Conservation (phyloP, 2,329 filamentous ascomycete species). For the Aspergillus persii region DNA sequence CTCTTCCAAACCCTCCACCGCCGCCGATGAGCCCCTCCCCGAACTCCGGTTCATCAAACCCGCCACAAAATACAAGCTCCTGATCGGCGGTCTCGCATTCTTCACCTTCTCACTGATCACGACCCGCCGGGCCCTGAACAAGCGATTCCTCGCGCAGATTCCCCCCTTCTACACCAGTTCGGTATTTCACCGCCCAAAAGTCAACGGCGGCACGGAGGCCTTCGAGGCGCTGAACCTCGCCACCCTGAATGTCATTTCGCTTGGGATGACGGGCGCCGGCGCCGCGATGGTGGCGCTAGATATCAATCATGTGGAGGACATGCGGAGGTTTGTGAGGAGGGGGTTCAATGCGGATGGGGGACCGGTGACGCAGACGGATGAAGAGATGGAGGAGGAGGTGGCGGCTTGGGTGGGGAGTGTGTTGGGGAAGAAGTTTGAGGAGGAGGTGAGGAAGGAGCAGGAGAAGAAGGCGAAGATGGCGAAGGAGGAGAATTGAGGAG, state of each 20-base stretch:
- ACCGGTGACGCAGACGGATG: conserved; percentile 50
- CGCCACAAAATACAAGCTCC: conserved; percentile 49
- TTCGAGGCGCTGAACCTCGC: conserved; percentile 80
- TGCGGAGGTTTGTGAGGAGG: conserved; percentile 59
- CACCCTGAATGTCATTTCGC: conserved; percentile 77
- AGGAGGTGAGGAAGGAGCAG: conserved; percentile 37
- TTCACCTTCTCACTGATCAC: conserved; percentile 69
- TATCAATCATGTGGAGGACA: conserved; percentile 66
- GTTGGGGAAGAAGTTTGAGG: conserved; percentile 49
- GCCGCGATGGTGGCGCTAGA: conserved; percentile 75
- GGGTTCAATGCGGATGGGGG: conserved; percentile 53
- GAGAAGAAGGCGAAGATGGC: neutral
- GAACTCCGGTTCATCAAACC: conserved; percentile 8
- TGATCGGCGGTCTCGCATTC: conserved; percentile 73
- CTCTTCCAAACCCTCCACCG: conserved; percentile 6
- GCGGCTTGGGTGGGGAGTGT: conserved; percentile 53
- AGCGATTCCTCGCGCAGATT: conserved; percentile 59
- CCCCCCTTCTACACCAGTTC: conserved; percentile 68
- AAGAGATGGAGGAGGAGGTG: conserved; percentile 52
- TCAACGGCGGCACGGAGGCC: conserved; percentile 70
- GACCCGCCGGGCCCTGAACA: conserved; percentile 66
- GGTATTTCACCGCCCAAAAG: conserved; percentile 42
- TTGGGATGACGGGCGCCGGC: conserved; percentile 72
- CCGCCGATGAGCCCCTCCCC: conserved; percentile 5
- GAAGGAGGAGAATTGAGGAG: neutral